phyloP scores from a whole-genome alignment of 2,329 filamentous ascomycete genomes.

The Colletotrichum tropicicola region DNA sequence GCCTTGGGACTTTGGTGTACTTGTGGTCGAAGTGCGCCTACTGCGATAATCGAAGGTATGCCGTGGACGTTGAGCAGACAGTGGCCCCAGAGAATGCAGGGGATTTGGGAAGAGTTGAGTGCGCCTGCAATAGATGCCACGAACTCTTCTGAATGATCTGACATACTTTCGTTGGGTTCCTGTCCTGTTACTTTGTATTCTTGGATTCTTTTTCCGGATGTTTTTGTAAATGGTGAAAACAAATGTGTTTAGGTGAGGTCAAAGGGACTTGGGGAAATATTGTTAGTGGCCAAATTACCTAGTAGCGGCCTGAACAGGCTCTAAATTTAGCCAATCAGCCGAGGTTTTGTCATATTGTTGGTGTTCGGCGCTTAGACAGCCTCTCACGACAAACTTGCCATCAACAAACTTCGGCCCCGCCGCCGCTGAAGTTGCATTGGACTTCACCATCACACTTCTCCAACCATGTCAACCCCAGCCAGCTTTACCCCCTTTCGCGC shows the following conservation, averaged over 20 bases:
- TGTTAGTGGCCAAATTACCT: neutral
- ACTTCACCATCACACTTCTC: neutral
- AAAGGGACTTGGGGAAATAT: neutral
- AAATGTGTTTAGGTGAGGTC: neutral
- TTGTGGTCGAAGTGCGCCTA: constrained; percentile 12
- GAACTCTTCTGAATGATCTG: constrained; percentile 15
- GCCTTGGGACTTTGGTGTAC: neutral
- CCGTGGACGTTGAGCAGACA: constrained; percentile 34
- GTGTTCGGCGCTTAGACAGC: neutral
- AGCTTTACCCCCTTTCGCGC: neutral
- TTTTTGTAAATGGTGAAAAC: neutral
- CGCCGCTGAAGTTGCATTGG: too few relatives aligned
- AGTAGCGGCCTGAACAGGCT: neutral
- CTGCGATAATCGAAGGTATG: constrained; percentile 34
- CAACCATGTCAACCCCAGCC: neutral
- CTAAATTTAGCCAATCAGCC: neutral
- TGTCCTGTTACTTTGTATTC: neutral
- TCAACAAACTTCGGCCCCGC: neutral
- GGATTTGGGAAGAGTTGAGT: constrained; percentile 31
- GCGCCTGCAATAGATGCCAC: constrained; percentile 30
- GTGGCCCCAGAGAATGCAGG: constrained; percentile 35
- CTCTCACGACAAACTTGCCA: neutral
- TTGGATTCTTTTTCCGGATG: neutral
- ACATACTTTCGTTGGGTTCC: neutral
- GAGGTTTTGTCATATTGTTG: neutral